Evolutionary conservation across 768 basidiomycete species (phyloP).

Genomic region (Serpula lacrymans): DNA sequence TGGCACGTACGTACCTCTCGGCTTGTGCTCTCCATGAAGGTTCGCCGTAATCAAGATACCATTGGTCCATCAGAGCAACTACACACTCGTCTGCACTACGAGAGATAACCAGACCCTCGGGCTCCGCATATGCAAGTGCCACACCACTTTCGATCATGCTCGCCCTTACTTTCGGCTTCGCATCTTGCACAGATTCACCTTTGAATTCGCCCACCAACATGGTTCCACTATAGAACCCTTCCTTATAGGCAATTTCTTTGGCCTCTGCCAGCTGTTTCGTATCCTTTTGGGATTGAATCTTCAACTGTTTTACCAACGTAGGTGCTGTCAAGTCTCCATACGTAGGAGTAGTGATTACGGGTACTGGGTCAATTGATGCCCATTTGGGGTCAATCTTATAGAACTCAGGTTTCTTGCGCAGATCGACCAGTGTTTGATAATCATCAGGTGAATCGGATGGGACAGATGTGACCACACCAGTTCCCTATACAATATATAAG

Average conservation of each 20-base stretch:
- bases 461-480: slow-evolving; percentile 96
- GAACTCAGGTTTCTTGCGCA: slow-evolving; percentile 94
- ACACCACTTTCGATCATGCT: slow-evolving; percentile 73
- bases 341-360: slow-evolving; percentile 85
- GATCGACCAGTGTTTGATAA: slow-evolving; percentile 82
- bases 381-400: slow-evolving; percentile 93
- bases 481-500: slow-evolving; percentile 63
- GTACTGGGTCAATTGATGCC: slow-evolving; percentile 80
- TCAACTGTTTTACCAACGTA: slow-evolving; percentile 78
- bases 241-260: slow-evolving; percentile 97
- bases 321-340: slow-evolving; percentile 91
- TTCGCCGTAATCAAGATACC: slow-evolving; percentile 99
- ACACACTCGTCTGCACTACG: slow-evolving; percentile 97
- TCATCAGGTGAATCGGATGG: slow-evolving; percentile 99
- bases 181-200: slow-evolving; percentile 84
- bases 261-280: slow-evolving; percentile 91
- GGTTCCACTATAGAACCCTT: slow-evolving; percentile 93
- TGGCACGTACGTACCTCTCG: slow-evolving; percentile 70
- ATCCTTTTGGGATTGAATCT: slow-evolving; percentile 96
- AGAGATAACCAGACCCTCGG: slow-evolving; percentile 86
- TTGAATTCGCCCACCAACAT: slow-evolving; percentile 93
- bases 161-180: slow-evolving; percentile 85
- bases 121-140: slow-evolving; percentile 93
- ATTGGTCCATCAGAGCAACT: slow-evolving; percentile 97
- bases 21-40: slow-evolving; percentile 81